Evolutionary conservation across 1,139 yeast species (phyloP), one percentile per base, ranked within the genome.

Genomic region (Hemisphaericaspora xylanilytica): DNA sequence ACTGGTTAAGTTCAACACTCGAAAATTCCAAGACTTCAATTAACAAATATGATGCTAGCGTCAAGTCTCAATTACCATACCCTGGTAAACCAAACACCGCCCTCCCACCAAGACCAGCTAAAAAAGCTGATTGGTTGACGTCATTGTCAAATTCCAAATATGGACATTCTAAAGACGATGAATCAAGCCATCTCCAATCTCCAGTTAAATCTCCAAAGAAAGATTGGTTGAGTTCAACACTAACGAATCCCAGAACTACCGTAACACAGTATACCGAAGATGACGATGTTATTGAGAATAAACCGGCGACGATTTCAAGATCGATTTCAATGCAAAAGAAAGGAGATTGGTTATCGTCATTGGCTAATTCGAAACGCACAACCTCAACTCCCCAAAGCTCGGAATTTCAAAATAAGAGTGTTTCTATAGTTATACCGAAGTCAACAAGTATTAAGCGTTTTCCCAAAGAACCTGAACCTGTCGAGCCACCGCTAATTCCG

Each of bases 291-390:
- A 16, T 16, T 13, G 7, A 37, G 16, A 32, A 35, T 21, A 9
- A 14, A 14, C 21, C 18, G 24, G 24, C 20, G 17, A 22, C 4
- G 12, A 15, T 16, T 9, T 25, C 28, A 2, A 18, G 32, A 29
- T 29, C 32, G 2, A 16, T 15, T 17, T 29, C 24, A 5, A 17
- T n/a, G 10, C 22, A 9, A 17, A 29, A 15, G 15, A 29, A 29
- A 29, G 37, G 45, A 9, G 46, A 43, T 21, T 44, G 48, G 48
- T 29, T 44, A 12, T 41, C 48, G 10, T 43, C 48, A n/a, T 32
- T 45, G 11, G 21, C 44, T 21, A 41, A 37, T 15, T 29, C 44
- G 18, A 44, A 44, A 36, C 24, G 26, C 14, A 36, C 43, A 5
- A 35, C 37, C 2, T 35, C 37, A 25, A 41, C 45, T 11, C 42